Conservation (phyloP, 2,329 filamentous ascomycete genomes). For the Trichoderma sp. region DNA sequence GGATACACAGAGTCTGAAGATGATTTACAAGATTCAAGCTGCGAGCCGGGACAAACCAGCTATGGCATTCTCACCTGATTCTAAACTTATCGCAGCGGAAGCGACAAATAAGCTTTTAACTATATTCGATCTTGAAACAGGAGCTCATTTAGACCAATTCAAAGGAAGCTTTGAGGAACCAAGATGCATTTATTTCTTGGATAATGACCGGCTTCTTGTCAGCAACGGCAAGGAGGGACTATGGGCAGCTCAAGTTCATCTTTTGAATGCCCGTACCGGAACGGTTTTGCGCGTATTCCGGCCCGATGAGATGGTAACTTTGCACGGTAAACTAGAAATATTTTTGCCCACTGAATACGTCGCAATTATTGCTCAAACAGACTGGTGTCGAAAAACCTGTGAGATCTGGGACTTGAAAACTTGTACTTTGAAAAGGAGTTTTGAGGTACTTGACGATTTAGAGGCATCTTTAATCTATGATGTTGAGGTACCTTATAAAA, state of each 20-base stretch:
- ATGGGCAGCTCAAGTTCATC: not conserved
- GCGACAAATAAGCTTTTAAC: not conserved
- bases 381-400: not conserved
- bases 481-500: not conserved
- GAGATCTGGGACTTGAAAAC: not conserved
- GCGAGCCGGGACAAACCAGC: not conserved
- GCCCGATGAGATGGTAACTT: too few relatives aligned
- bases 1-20: not conserved
- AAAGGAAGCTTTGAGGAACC: not conserved
- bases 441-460: not conserved
- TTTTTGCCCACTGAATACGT: too few relatives aligned
- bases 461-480: too few relatives aligned
- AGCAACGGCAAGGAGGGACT: rapidly evolving
- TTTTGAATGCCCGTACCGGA: not conserved
- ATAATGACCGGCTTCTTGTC: not conserved
- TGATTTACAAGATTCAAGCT: not conserved
- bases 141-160: not conserved
- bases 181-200: not conserved
- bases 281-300: too few relatives aligned
- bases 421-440: not conserved
- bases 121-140: not conserved
- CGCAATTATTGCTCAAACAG: too few relatives aligned
- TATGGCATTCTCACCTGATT: not conserved
- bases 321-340: too few relatives aligned
- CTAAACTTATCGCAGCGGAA: not conserved